Base-by-base conservation (phyloP, 306 rosid species). In the Castanea mollissima region DNA sequence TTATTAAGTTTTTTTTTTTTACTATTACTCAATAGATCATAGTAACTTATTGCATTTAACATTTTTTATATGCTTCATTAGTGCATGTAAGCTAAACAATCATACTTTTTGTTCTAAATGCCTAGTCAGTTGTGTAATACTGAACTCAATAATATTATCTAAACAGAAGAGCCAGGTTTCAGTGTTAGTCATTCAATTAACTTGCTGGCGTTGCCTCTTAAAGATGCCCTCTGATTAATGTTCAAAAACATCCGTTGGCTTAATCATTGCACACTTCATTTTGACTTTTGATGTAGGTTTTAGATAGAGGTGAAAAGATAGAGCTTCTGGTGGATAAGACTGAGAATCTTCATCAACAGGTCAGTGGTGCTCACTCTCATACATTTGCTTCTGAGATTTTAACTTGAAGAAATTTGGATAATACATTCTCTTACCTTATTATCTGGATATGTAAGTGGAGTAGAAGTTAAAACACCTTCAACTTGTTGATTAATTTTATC, bases 321-420 rank as follows among this genome's bases (percentile, higher is more conserved):
- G 99, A 95, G 88, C 98, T 95, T 87, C 84, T 95, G 67, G 99
- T 95, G 75, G 99, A 95, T 63, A 95, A 95, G 88, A 95, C 97
- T n/a, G 99, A 95, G 84, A 95, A 89, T 84, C 98, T 95, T 84
- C 99, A 90, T 76, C 77, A 86, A 74, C 98, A 95, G 99, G 99
- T 95, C 63, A 59, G 87, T 84, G 35, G 56, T 34, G 6, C 41
- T 44, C 38, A 38, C 49, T 38, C 20, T 32, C 10, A 31, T 1
- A 32, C 52, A 67, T 35, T 18, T 35, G 6, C 11, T 11, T 59
- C 65, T 21, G 65, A 23, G 32, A 59, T 59, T 59, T 49, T 10
- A 49, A 49, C 16, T 49, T 12, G 54, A 12, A 49, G 54, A 49
- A 49, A 11, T 49, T 13, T 49, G 54, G 54, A 49, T 12, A 10